phyloP scores from a whole-genome alignment of 352 stramenopile species.

The Pythium dissimile region DNA sequence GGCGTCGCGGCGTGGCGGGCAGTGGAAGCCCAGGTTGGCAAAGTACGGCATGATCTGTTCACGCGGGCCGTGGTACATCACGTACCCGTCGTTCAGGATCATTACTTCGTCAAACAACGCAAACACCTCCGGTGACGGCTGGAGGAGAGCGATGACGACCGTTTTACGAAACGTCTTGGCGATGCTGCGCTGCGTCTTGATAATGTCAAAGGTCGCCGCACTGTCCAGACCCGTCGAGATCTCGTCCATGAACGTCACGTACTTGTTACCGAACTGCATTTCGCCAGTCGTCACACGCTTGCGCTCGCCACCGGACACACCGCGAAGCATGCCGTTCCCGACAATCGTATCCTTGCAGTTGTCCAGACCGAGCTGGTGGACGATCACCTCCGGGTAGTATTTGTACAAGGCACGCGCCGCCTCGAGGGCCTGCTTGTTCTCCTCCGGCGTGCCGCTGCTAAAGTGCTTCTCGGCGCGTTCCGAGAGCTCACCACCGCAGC shows the following conservation, averaged over 20 bases:
- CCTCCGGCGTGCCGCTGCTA: conserved; percentile 25
- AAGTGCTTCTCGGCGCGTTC: conserved; percentile 30
- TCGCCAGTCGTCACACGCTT: conserved; percentile 60
- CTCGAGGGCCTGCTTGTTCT: conserved; percentile 19
- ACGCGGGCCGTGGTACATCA: conserved; percentile 38
- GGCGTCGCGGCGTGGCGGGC: conserved; percentile 22
- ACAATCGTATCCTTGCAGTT: conserved; percentile 52
- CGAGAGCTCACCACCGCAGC: conserved; percentile 8
- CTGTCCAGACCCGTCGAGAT: conserved; percentile 91
- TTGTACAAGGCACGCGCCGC: conserved; percentile 12
- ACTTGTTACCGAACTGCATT: conserved; percentile 71
- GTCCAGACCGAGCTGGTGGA: conserved; percentile 28
- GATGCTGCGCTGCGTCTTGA: conserved; percentile 34
- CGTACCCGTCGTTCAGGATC: conserved; percentile 33
- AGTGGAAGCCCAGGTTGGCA: conserved; percentile 18
- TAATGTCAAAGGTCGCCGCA: conserved; percentile 88
- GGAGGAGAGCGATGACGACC: conserved; percentile 42
- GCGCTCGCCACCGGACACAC: conserved; percentile 54
- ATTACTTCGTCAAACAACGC: conserved; percentile 32
- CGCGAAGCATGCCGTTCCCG: conserved; percentile 44
- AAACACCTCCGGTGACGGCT: conserved; percentile 20
- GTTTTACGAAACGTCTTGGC: conserved; percentile 28
- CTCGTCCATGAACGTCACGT: conserved; percentile 80
- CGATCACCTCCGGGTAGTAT: conserved; percentile 31
- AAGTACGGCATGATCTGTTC: conserved; percentile 32